Conservation (phyloP, 352 stramenopile species). For the Phytophthora pinifolia region DNA sequence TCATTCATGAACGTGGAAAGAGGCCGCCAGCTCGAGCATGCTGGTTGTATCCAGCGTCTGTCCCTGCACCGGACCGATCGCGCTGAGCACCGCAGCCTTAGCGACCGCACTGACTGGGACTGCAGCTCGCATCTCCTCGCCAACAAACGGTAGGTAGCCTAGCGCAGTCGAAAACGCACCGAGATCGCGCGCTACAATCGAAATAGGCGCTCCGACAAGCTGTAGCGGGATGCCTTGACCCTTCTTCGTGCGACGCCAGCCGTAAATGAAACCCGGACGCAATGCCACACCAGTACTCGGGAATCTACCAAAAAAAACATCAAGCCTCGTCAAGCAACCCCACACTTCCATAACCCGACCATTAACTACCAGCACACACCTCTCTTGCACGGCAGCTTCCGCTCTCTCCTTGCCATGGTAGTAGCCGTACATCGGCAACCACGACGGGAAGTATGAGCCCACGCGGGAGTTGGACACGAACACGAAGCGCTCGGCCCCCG, state of each 20-base stretch:
- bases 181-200: slow-evolving; percentile 55
- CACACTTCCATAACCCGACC: background rate
- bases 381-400: slow-evolving; percentile 67
- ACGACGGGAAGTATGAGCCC: slow-evolving; percentile 67
- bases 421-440: slow-evolving; percentile 84
- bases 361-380: slow-evolving; percentile 27
- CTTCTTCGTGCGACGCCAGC: slow-evolving; percentile 64
- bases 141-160: slow-evolving; percentile 61
- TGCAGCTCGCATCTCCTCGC: slow-evolving; percentile 63
- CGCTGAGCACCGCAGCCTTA: slow-evolving; percentile 83
- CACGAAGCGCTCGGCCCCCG: slow-evolving; percentile 79
- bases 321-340: slow-evolving; percentile 1
- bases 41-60: slow-evolving; percentile 64
- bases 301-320: slow-evolving; percentile 38
- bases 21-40: slow-evolving; percentile 74
- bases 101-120: slow-evolving; percentile 69
- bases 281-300: slow-evolving; percentile 78
- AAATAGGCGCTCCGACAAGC: slow-evolving; percentile 68
- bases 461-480: slow-evolving; percentile 93
- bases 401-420: slow-evolving; percentile 90
- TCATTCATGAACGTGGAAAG: slow-evolving; percentile 78
- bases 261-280: slow-evolving; percentile 91
- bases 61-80: slow-evolving; percentile 62
- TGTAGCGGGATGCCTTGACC: slow-evolving; percentile 73
- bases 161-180: slow-evolving; percentile 59